Conservation (phyloP, 2,329 filamentous ascomycete genomes). For the Xylariaceae sp. region DNA sequence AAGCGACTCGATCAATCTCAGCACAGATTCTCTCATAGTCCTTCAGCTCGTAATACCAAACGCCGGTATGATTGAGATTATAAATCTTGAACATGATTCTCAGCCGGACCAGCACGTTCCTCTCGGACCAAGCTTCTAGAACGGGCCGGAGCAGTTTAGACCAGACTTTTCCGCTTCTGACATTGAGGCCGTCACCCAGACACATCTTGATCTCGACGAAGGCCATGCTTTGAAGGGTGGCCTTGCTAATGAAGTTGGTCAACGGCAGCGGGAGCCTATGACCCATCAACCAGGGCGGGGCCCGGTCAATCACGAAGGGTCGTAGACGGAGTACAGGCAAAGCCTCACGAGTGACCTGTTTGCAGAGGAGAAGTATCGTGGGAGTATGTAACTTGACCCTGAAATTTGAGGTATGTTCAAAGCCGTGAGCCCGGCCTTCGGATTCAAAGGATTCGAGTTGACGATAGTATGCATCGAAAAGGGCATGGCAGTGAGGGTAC, state of each 20-base stretch:
- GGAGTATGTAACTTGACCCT: conserved; percentile 21
- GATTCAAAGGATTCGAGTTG: conserved; percentile 15
- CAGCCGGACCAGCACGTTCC: conserved; percentile 23
- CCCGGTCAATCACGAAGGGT: conserved; percentile 29
- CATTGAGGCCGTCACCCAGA: conserved; percentile 22
- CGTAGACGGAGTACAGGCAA: conserved; percentile 21
- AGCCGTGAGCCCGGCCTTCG: conserved; percentile 4
- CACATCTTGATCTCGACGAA: conserved; percentile 28
- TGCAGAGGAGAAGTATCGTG: conserved; percentile 31
- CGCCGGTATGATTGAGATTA: conserved; percentile 10
- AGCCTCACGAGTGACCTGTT: conserved; percentile 30
- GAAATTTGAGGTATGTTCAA: conserved; percentile 4
- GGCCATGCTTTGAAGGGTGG: conserved; percentile 28
- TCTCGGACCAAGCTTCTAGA: conserved; percentile 20
- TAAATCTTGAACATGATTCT: conserved; percentile 28
- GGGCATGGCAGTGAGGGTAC: conserved; percentile 24
- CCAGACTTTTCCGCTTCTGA: conserved; percentile 26
- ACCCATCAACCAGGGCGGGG: conserved; percentile 30
- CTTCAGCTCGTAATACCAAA: conserved; percentile 17
- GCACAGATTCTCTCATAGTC: background rate
- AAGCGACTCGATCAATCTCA: conserved; percentile 23
- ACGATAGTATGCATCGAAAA: conserved; percentile 28
- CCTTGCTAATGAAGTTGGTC: conserved; percentile 23
- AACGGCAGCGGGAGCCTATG: conserved; percentile 19
- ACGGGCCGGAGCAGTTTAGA: conserved; percentile 20